Evolutionary conservation across 768 basidiomycete genomes (phyloP).

Genomic region (Kwoniella sp.): DNA sequence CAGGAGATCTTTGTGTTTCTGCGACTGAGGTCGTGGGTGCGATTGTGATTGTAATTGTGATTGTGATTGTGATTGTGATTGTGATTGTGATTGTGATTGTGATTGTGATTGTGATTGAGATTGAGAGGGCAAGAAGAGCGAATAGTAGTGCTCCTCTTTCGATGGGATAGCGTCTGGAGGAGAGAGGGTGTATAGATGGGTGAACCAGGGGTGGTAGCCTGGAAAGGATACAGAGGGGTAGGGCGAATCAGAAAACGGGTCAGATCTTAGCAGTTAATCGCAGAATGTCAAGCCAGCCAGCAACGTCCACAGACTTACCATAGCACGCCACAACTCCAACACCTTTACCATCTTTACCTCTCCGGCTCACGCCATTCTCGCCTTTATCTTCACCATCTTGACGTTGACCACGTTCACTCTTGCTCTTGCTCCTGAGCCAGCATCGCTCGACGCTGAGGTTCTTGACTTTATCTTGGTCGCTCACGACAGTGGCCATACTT

Average conservation of each 20-base stretch:
- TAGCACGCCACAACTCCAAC: slow-evolving; percentile 73
- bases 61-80: too few relatives aligned
- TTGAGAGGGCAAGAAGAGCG: slow-evolving; percentile 67
- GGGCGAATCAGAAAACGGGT: background rate
- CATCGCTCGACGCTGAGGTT: slow-evolving; percentile 64
- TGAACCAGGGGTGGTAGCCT: slow-evolving; percentile 96
- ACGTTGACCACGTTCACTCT: too few relatives aligned
- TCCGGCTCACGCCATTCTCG: background rate
- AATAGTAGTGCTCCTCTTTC: slow-evolving; percentile 75
- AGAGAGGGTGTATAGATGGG: slow-evolving; percentile 69
- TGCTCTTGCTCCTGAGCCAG: slow-evolving; percentile 60
- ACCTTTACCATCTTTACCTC: slow-evolving; percentile 24
- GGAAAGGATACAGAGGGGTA: too few relatives aligned
- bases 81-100: too few relatives aligned
- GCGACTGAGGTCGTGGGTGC: too few relatives aligned
- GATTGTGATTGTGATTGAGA: slow-evolving; percentile 17
- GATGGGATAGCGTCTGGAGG: slow-evolving; percentile 42
- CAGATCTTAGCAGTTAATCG: too few relatives aligned
- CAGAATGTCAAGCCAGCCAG: too few relatives aligned
- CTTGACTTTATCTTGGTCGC: slow-evolving; percentile 73
- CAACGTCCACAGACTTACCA: slow-evolving; percentile 62
- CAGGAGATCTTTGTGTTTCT: slow-evolving; percentile 59
- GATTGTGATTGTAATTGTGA: too few relatives aligned
- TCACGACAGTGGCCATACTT: slow-evolving; percentile 66
- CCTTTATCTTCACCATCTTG: too few relatives aligned